Conservation (phyloP, 177 flowering plant genomes). For the Telopea speciosissima region DNA sequence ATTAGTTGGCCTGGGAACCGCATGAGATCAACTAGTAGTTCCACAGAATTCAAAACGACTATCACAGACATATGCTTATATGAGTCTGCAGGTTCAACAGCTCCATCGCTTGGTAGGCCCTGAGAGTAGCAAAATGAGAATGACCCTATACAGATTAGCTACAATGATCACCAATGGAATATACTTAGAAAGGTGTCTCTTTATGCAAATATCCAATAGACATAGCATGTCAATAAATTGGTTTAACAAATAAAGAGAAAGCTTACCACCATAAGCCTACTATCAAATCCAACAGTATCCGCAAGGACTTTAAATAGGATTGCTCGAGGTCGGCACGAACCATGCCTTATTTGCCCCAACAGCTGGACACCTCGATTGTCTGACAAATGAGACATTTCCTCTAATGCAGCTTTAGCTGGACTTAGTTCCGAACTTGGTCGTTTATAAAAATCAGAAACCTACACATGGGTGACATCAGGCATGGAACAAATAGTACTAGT, state of each 20-base stretch:
- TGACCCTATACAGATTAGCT: background rate
- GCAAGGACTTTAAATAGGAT: constrained; percentile 95
- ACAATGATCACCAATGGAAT: background rate
- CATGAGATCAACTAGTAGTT: constrained; percentile 90
- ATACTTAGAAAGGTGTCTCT: background rate
- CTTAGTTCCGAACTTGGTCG: constrained; percentile 62
- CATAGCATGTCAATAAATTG: background rate
- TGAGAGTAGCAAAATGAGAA: constrained; percentile 17
- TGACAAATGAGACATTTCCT: constrained; percentile 49
- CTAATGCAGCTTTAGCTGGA: constrained; percentile 71
- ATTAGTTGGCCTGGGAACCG: constrained; percentile 91
- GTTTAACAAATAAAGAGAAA: constrained; percentile 9
- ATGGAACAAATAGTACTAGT: background rate
- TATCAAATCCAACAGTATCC: constrained; percentile 94
- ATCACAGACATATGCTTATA: constrained; percentile 90
- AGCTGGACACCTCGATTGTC: constrained; percentile 65
- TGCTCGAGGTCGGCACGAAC: constrained; percentile 90
- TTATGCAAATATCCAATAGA: background rate
- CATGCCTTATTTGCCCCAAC: constrained; percentile 85
- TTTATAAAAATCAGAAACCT: constrained; percentile 88
- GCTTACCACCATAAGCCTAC: constrained; percentile 90
- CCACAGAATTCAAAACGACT: constrained; percentile 78
- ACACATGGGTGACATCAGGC: constrained; percentile 5
- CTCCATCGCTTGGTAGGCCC: constrained; percentile 87
- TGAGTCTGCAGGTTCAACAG: constrained; percentile 57